Evolutionary conservation across 805 yeast genomes (phyloP).

Genomic region (Wickerhamiella parazyma): DNA sequence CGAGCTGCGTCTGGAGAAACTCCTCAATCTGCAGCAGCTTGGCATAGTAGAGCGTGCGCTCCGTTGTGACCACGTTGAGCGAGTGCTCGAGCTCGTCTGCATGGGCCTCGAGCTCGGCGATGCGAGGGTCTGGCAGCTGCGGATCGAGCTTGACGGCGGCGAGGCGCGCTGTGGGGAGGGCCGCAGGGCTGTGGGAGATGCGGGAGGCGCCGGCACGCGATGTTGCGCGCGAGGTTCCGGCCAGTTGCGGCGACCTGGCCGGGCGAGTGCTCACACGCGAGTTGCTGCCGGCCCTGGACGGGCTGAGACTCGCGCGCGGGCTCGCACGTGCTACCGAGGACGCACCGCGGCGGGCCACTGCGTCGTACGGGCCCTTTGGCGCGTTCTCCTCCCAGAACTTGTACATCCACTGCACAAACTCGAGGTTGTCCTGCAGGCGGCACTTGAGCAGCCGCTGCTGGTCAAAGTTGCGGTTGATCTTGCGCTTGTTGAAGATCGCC

Average conservation of each 20-base stretch:
- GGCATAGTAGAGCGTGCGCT: constrained; percentile 80
- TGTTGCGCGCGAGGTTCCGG: constrained; percentile 1
- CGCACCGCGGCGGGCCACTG: constrained; percentile 41
- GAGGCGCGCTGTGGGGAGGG: constrained; percentile 13
- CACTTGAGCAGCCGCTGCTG: constrained; percentile 77
- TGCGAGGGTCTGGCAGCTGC: constrained; percentile 5
- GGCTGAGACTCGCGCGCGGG: constrained; percentile 3
- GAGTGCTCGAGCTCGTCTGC: constrained; percentile 36
- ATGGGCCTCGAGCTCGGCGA: constrained; percentile 30
- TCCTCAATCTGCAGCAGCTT: constrained; percentile 83
- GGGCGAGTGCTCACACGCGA: constrained; percentile 9
- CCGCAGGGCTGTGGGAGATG: constrained; percentile 13
- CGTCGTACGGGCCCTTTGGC: constrained; percentile 59
- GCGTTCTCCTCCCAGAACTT: constrained; percentile 66
- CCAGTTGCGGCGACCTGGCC: constrained; percentile 1
- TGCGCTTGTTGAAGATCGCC: constrained; percentile 56
- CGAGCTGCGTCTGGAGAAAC: constrained; percentile 50
- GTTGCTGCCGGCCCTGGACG: constrained; percentile 1
- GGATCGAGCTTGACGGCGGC: background rate
- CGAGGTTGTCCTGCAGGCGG: constrained; percentile 84
- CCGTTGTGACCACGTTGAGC: constrained; percentile 47
- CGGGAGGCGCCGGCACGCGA: constrained; percentile 8
- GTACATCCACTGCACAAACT: constrained; percentile 85
- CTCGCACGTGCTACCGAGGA: constrained; percentile 4
- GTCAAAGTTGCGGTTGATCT: constrained; percentile 59